Conservation (phyloP, 1,139 yeast species). For the Schwanniomyces etchellsii region DNA sequence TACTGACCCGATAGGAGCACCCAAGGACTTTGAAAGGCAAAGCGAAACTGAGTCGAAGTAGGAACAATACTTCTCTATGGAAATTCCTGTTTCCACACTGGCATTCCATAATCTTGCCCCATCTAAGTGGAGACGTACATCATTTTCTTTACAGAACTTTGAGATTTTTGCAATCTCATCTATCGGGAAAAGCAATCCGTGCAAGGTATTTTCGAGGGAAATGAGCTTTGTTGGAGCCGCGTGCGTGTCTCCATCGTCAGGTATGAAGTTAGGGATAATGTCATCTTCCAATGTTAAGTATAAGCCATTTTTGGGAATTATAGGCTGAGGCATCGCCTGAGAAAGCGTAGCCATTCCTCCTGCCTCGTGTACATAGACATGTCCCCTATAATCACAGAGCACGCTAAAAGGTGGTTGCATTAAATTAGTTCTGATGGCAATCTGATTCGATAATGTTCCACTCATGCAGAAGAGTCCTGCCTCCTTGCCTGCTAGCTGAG, state of each 20-base stretch:
- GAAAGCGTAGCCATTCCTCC: conserved; percentile 42
- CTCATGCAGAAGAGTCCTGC: conserved; percentile 40
- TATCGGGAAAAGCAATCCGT: conserved; percentile 39
- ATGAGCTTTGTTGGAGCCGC: conserved; percentile 43
- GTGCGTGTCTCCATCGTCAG: conserved; percentile 45
- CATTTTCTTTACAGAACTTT: conserved; percentile 28
- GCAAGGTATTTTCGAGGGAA: conserved; percentile 41
- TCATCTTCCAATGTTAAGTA: conserved; percentile 38
- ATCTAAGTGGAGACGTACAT: conserved; percentile 36
- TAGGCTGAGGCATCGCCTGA: conserved; percentile 41
- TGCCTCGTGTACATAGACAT: conserved; percentile 37
- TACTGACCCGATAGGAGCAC: conserved; percentile 44
- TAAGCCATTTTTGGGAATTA: conserved; percentile 31
- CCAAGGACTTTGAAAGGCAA: conserved; percentile 40
- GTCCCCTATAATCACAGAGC: conserved; percentile 37
- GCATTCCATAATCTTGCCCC: conserved; percentile 49
- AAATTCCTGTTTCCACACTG: conserved; percentile 33
- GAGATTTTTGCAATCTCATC: conserved; percentile 37
- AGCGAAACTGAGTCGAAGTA: conserved; percentile 41
- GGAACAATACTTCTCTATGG: conserved; percentile 32
- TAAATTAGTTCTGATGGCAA: conserved; percentile 35
- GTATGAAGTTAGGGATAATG: conserved; percentile 31
- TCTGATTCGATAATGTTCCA: conserved; percentile 44
- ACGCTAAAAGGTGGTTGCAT: conserved; percentile 42
- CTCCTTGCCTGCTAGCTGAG: conserved; percentile 33